Evolutionary conservation across 73 alveolate genomes (phyloP).

Genomic region (Effrenium voratum): DNA sequence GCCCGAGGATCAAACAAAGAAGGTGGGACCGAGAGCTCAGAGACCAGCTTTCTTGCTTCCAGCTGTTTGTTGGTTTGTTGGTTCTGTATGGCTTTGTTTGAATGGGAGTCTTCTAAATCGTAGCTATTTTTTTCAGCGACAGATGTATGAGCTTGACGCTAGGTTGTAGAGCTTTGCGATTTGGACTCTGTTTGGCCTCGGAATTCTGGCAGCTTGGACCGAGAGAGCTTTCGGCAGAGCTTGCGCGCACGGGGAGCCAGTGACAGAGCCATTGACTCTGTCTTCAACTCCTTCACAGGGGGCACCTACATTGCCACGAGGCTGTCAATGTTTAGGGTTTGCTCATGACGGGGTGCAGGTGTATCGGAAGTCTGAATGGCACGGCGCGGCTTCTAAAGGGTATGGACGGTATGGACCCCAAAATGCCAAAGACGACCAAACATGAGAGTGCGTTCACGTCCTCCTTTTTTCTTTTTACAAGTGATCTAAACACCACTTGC

Average conservation of each 20-base stretch:
- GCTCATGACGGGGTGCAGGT: too few relatives aligned
- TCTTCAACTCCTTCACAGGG: constrained; percentile 78
- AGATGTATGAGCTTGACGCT: neutral
- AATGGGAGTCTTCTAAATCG: neutral
- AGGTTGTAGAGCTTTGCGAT: constrained; percentile 77
- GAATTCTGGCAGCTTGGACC: constrained; percentile 53
- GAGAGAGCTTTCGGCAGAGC: constrained; percentile 62
- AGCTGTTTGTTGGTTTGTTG: neutral
- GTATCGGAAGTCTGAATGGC: too few relatives aligned
- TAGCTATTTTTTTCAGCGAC: neutral
- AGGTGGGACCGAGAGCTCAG: neutral
- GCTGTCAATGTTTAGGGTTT: too few relatives aligned
- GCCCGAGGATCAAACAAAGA: constrained; percentile 54
- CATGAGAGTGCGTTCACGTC: too few relatives aligned
- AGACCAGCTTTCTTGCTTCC: neutral
- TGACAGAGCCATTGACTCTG: constrained; percentile 72
- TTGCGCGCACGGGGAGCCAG: constrained; percentile 55
- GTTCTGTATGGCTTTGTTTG: neutral
- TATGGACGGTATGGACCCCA: too few relatives aligned
- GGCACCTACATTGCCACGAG: constrained; percentile 62
- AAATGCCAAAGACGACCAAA: too few relatives aligned
- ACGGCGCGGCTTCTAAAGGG: too few relatives aligned
- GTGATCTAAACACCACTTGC: too few relatives aligned
- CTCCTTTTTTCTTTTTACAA: too few relatives aligned
- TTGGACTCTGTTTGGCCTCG: constrained; percentile 77